Base-by-base conservation (phyloP, 2,329 filamentous ascomycete species). In the Pyrenophora seminiperda region DNA sequence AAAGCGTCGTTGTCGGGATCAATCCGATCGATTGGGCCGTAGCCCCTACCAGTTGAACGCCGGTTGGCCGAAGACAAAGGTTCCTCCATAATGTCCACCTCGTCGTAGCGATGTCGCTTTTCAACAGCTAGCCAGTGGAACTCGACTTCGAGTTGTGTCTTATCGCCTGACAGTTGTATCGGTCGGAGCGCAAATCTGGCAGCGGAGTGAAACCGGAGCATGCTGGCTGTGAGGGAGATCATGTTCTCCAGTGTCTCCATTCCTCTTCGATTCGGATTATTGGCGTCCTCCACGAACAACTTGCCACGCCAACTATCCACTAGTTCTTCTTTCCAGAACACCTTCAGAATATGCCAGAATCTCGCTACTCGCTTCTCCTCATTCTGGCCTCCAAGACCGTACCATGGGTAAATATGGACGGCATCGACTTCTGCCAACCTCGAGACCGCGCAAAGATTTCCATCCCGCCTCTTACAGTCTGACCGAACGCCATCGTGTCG, bases 401-500 rank as follows among this genome's bases (percentile, higher is more conserved):
- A 54, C 56, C 58, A 58, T 53, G 54, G 58, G 41, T 61, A 61
- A 38, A 61, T 49, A 43, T 61, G 53, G 47, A 45, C 52, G 18
- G 55, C 58, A 37, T 61, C 43, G 34, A 51, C 47, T 31, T 29
- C 58, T 38, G 30, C 37, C 24, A 59, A 50, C 53, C 36, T 55
- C 30, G 58, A 54, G 17, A 57, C 39, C 33, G 51, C 53, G 24
- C 53, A 61, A 34, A 56, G 38, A 45, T 47, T 36, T 37, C 37
- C 20, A 27, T 59, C 58, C 37, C 58, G 54, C 44, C 51, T 31
- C 45, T 59, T 58, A 18, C 50, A 50, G 32, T 30, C 38, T 14
- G 53, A 24, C 20, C 44, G 41, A 41, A 61, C 50, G 29, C 24
- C 42, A 41, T 48, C 40, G 15, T n/a, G 24, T 27, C 29, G 49